Base-by-base conservation (phyloP, 257 asterid species). In the Solanum sejunctum region DNA sequence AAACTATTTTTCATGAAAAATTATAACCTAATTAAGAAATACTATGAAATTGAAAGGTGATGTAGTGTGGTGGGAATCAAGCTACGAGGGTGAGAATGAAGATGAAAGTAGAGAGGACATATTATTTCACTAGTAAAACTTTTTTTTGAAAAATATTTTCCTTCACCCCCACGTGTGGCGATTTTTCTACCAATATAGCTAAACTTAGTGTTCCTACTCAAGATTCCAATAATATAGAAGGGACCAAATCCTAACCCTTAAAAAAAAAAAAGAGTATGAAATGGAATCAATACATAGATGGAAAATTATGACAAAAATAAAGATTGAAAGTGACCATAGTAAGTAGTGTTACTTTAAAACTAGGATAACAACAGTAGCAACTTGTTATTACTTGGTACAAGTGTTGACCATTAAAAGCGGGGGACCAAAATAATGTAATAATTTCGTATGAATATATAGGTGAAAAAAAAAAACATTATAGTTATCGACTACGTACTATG, bases 401-500 rank as follows among this genome's bases (percentile, higher is more conserved):
- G 81, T 36, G 88, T 86, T 86, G 92, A 85, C 88, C 71, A 51
- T 83, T 88, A 88, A 84, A 87, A 85, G 36, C 2, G 15, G 71
- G 70, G 87, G 84, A 81, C 85, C 28, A 70, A 36, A 81, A 6
- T 70, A 67, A 13, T 21, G 23, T 60, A 32, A 66, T 43, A 69
- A 6, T 60, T 28, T 32, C 55, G 2, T 36, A 60, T 28, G 15
- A 16, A 88, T 56, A 17, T 17, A 63, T 88, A 88, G 89, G 92
- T 91, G 91, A 88, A 73, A 58, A 73, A 36, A 39, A 32, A 16
- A 39, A 32, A 16, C 63, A 72, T n/a, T 43, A 61, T 56, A 36
- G 60, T 32, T 87, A 57, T n/a, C 28, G 93, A 81, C 91, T 49
- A 91, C 71, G 85, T 93, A 87, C 95, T 83, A 85, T 92, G 97